Base-by-base conservation (phyloP, 2,329 filamentous ascomycete species). In the Hysterium pulicare region DNA sequence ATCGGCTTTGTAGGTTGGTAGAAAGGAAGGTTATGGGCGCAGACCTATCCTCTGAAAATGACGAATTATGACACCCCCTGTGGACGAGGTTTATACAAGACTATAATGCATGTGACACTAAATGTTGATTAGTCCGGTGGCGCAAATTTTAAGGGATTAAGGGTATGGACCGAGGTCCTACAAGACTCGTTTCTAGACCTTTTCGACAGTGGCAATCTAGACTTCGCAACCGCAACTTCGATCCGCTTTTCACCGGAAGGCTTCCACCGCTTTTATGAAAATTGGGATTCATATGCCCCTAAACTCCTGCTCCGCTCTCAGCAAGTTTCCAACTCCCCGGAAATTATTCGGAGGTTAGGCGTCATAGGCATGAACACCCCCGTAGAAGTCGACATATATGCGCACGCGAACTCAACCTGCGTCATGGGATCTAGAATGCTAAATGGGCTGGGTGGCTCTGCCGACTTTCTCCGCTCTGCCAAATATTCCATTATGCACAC, bases 401-500 rank as follows among this genome's bases (percentile, higher is more conserved):
- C 89, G 2, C 89, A 95, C 71, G 90, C 90, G 57, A 95, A 95
- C 79, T 84, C 79, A 48, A 95, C 89, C 41, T 90, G 86, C 61
- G 89, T 95, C 17, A 89, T 93, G 82, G 89, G 90, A 50, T 84
- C 79, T 48, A 83, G 90, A 44, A 93, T 91, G 86, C 77, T 93
- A 47, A 91, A 91, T 72, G 87, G 87, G 9, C 81, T 93, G 5
- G 87, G 87, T 38, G 87, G 87, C 3, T 86, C 82, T 2, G 87
- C 87, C 40, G 87, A 93, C 62, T 93, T 93, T 77, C 73, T 93
- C 44, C 81, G 87, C 44, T 82, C 72, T 55, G 71, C 84, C 47
- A 91, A 91, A 70, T 90, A 94, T 77, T 84, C 79, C 58, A 94
- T 95, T 75, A 94, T 95, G 89, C 90, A 95, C 75, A 94, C 89